phyloP scores from a whole-genome alignment of 352 stramenopile species.

The Globisporangium mamillatum region DNA sequence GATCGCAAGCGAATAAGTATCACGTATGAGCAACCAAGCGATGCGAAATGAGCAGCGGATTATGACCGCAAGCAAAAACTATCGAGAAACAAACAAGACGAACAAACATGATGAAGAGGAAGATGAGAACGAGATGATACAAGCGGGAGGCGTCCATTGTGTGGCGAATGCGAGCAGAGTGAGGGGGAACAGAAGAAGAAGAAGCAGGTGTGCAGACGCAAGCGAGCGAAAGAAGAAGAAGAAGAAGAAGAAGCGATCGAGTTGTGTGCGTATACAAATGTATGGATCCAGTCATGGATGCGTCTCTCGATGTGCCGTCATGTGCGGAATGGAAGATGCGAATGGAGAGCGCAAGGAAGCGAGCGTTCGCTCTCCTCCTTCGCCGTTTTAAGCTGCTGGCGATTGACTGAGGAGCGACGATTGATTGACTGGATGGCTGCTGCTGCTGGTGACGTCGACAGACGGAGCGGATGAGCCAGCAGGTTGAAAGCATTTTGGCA shows the following conservation, averaged over 20 bases:
- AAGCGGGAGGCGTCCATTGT: not conserved
- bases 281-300: not conserved
- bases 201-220: not conserved
- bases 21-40: too few relatives aligned
- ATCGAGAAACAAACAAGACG: not conserved
- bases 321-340: not conserved
- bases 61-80: not conserved
- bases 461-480: not conserved
- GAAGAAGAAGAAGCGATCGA: not conserved
- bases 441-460: not conserved
- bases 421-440: not conserved
- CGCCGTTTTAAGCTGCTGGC: not conserved
- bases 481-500: not conserved
- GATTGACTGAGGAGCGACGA: not conserved
- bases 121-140: not conserved
- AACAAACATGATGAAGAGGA: not conserved
- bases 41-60: not conserved
- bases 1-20: slow-evolving; percentile 36
- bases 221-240: not conserved
- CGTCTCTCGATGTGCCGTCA: not conserved
- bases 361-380: not conserved
- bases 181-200: not conserved
- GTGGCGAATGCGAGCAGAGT: not conserved
- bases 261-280: not conserved
- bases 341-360: too few relatives aligned